phyloP scores from a whole-genome alignment of 768 basidiomycete species.

The Phaeotremella skinneri region DNA sequence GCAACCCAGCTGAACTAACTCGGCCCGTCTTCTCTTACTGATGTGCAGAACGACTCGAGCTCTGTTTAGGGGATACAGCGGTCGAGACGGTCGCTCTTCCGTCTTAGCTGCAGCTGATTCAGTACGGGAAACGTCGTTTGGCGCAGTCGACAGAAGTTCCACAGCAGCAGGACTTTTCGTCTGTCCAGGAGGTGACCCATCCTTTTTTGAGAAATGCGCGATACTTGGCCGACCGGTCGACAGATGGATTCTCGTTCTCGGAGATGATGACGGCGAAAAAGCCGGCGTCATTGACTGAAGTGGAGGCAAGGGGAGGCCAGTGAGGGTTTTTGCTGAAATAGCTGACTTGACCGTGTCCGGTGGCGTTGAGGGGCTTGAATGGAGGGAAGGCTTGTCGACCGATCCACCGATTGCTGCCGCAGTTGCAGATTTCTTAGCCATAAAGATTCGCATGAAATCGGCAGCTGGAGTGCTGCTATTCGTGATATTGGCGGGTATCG shows the following conservation, averaged over 20 bases:
- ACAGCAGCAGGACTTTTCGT: too few species aligned
- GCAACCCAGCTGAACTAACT: conserved; percentile 25
- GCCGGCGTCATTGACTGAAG: neutral
- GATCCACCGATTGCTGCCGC: neutral
- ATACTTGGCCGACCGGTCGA: conserved; percentile 1
- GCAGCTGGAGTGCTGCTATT: conserved; percentile 8
- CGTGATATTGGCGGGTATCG: neutral
- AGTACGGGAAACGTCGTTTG: neutral
- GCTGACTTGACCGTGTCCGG: neutral
- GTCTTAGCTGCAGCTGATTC: neutral
- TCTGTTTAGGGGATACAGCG: too few species aligned
- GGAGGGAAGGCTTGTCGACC: too few species aligned
- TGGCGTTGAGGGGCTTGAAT: too few species aligned
- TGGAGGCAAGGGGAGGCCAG: too few species aligned
- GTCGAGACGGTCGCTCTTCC: conserved; percentile 4
- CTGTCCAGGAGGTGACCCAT: neutral
- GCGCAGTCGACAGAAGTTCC: too few species aligned
- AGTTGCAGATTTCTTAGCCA: neutral
- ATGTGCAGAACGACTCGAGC: conserved; percentile 28
- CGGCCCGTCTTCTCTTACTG: conserved; percentile 2
- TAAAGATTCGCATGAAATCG: conserved; percentile 9
- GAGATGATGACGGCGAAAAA: neutral
- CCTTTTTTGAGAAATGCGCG: conserved; percentile 1
- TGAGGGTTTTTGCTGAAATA: neutral
- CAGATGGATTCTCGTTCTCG: neutral